These are phyloP conservation scores for Porcisia hertigi DNA, from an alignment of 208 protist species.

Conservation along the genomic window DNA sequence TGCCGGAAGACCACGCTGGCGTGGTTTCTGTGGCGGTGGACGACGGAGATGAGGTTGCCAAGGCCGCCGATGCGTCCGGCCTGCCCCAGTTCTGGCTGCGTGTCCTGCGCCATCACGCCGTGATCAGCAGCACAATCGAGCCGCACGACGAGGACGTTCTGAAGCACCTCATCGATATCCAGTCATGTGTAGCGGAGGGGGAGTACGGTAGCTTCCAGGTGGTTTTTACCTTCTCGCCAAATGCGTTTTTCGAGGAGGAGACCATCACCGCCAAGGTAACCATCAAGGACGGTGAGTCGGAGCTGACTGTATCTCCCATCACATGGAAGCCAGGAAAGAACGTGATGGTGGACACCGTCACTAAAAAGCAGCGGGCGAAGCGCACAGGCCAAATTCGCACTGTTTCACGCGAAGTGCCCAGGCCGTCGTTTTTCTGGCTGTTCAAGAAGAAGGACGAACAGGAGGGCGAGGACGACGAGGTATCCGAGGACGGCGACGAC, in stretches of 20 bases:
- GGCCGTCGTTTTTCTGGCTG: conserved; percentile 80
- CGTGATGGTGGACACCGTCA: conserved; percentile 57
- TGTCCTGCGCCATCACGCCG: conserved; percentile 71
- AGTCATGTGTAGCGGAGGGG: conserved; percentile 51
- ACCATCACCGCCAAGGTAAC: conserved; percentile 58
- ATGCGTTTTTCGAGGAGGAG: conserved; percentile 79
- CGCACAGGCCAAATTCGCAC: conserved; percentile 48
- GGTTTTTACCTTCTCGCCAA: conserved; percentile 82
- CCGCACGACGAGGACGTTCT: conserved; percentile 78
- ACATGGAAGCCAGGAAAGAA: conserved; percentile 87
- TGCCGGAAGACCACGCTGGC: conserved; percentile 61
- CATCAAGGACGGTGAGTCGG: conserved; percentile 40
- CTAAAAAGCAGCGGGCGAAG: conserved; percentile 62
- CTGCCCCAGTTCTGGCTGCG: conserved; percentile 78
- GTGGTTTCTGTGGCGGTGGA: conserved; percentile 41
- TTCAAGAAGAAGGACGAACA: conserved; percentile 49
- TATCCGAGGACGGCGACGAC: conserved; percentile 44
- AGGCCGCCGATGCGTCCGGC: conserved; percentile 26
- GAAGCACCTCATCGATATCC: conserved; percentile 66
- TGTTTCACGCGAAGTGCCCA: conserved; percentile 44
- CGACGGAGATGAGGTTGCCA: conserved; percentile 18
- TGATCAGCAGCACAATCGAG: conserved; percentile 66
- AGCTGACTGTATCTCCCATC: conserved; percentile 56
- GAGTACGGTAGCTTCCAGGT: conserved; percentile 73
- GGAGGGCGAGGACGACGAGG: conserved; percentile 28